phyloP scores from a whole-genome alignment of 225 moss, liverwort and hornwort genomes.

The Rhytidiadelphus loreus region DNA sequence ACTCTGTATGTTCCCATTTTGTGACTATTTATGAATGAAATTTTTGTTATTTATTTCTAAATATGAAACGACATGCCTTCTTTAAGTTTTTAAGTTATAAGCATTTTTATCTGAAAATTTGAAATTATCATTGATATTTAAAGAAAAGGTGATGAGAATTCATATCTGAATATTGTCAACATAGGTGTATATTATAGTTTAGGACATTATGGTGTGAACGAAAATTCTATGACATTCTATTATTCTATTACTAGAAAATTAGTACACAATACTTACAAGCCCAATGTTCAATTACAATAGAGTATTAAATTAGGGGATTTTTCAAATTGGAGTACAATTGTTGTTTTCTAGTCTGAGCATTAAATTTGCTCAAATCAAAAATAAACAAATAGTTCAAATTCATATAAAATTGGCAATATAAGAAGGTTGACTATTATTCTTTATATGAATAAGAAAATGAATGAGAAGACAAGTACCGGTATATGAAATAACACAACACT shows the following conservation, averaged over 20 bases:
- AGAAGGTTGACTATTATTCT: neutral
- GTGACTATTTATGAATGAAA: neutral
- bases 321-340: neutral
- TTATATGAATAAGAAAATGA: neutral
- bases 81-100: no score
- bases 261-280: neutral
- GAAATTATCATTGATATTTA: neutral
- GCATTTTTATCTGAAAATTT: neutral
- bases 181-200: neutral
- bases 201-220: neutral
- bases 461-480: neutral
- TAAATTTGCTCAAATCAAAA: neutral
- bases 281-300: no score
- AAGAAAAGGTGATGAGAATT: neutral
- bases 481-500: neutral
- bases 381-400: no score
- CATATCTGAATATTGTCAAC: neutral
- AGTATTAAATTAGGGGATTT: neutral
- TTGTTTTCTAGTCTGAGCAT: no score
- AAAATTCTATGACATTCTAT: neutral
- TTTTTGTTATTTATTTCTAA: neutral
- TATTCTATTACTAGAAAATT: neutral
- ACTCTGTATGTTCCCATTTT: neutral
- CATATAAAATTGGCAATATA: no score
- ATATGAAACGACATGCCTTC: neutral